Percentiles rank a stretch among this genome's conserved stretches.
Conservation (phyloP, 129 eudicot genomes). For the Tanacetum coccineum region DNA sequence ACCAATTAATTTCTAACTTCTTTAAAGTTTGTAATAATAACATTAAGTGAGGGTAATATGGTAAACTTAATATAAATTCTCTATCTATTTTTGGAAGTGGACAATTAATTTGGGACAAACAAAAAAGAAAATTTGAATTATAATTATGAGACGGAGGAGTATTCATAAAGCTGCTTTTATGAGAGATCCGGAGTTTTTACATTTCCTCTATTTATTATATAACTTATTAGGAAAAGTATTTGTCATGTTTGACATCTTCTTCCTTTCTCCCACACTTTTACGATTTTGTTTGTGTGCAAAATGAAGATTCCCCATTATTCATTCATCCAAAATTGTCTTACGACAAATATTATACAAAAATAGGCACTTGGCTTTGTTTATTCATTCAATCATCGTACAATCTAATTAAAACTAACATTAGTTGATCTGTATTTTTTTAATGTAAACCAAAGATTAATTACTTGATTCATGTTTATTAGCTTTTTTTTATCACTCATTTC, state of each 20-base stretch:
- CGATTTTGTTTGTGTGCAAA: slow-evolving; percentile 15
- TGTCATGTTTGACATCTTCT: neutral
- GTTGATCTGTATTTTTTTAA: neutral
- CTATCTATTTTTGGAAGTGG: too few relatives aligned
- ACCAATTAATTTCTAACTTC: too few relatives aligned
- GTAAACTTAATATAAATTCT: too few relatives aligned
- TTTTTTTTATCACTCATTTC: neutral
- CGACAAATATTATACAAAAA: neutral
- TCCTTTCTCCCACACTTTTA: slow-evolving; percentile 3
- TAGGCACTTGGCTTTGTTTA: neutral
- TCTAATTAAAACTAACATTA: neutral
- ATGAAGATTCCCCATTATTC: slow-evolving; percentile 9
- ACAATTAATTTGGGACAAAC: too few relatives aligned
- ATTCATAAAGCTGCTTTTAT: too few relatives aligned
- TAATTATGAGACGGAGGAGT: too few relatives aligned
- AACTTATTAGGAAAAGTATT: neutral
- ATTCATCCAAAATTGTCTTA: neutral
- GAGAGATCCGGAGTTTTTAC: too few relatives aligned
- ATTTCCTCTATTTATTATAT: too few relatives aligned
- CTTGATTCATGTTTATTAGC: neutral
- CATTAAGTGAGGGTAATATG: too few relatives aligned
- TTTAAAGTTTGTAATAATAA: too few relatives aligned
- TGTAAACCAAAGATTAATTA: neutral
- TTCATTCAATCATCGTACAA: neutral
- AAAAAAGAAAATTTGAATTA: too few relatives aligned